Percentiles rank a stretch among this genome's conserved stretches.
These are phyloP conservation scores for Gnetum montanum DNA, from an alignment of 75 land plant genomes.

Conservation along the genomic window DNA sequence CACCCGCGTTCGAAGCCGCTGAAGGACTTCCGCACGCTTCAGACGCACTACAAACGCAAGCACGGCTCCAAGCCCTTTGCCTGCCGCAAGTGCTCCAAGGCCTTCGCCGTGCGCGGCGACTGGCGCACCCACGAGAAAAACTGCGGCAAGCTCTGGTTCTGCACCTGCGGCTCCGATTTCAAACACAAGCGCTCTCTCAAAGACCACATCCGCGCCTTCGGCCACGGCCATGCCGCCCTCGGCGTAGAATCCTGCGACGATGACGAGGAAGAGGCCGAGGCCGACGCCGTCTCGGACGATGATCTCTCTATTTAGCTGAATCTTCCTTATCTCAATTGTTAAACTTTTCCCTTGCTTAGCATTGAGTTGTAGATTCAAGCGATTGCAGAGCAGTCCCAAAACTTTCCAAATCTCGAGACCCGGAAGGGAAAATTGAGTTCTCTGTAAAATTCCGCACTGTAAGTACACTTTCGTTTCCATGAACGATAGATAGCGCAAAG, in stretches of 20 bases:
- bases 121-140: conserved; percentile 71
- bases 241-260: neutral
- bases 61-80: conserved; percentile 41
- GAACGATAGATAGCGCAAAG: too few relatives aligned
- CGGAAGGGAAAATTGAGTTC: too few relatives aligned
- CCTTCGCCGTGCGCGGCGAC: conserved; percentile 46
- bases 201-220: conserved; percentile 63
- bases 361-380: too few relatives aligned
- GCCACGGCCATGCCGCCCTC: conserved; percentile 30
- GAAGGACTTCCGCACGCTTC: conserved; percentile 52
- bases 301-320: conserved; percentile 2
- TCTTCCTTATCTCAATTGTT: too few relatives aligned
- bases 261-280: neutral
- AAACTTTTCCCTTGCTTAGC: too few relatives aligned
- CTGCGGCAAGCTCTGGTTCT: conserved; percentile 66
- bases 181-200: conserved; percentile 58
- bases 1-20: conserved; percentile 49
- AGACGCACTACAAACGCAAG: conserved; percentile 54
- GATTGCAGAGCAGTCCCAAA: too few relatives aligned
- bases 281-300: neutral
- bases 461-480: too few relatives aligned
- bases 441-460: too few relatives aligned
- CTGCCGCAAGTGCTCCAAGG: conserved; percentile 45
- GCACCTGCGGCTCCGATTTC: conserved; percentile 64
- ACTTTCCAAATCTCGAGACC: too few relatives aligned